phyloP scores from a whole-genome alignment of 2,329 filamentous ascomycete species.

The Botrytis porri region DNA sequence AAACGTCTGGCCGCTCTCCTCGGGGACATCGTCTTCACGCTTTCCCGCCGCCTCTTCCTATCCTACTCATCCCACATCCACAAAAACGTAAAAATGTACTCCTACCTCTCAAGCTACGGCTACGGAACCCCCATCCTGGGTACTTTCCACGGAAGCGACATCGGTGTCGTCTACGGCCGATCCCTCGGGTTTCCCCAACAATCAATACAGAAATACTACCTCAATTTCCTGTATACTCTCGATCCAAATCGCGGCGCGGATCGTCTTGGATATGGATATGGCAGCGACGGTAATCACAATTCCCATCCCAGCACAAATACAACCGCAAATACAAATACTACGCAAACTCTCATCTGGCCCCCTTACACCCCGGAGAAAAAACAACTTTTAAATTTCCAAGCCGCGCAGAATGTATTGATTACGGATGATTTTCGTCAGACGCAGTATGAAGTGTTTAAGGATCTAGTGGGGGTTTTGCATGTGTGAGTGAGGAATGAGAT shows the following conservation, averaged over 20 bases:
- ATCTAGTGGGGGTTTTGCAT: not conserved
- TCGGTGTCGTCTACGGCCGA: conserved; percentile 61
- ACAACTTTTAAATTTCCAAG: not conserved
- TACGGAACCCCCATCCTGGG: conserved; percentile 68
- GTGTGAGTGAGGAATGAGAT: not conserved
- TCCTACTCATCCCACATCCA: conserved; percentile 48
- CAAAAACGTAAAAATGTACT: conserved; percentile 60
- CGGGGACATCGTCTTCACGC: conserved; percentile 72
- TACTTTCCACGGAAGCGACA: conserved; percentile 69
- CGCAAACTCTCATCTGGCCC: conserved; percentile 38
- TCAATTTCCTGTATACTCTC: conserved; percentile 66
- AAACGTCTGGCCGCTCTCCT: conserved; percentile 73
- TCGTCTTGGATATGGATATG: conserved; percentile 45
- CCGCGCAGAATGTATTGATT: not conserved
- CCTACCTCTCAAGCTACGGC: conserved; percentile 70
- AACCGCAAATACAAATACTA: conserved; percentile 45
- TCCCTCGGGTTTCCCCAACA: conserved; percentile 37
- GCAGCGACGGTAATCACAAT: not conserved
- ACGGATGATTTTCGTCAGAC: not conserved
- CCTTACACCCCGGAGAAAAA: not conserved
- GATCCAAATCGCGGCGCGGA: conserved; percentile 59
- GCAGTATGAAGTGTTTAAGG: not conserved
- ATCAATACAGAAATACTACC: conserved; percentile 66
- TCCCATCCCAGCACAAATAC: not conserved
- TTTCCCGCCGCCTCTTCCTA: conserved; percentile 65